Percentiles rank a stretch among this genome's conserved stretches.
phyloP scores from a whole-genome alignment of 106 monocot genomes.

The Vanilla planifolia region DNA sequence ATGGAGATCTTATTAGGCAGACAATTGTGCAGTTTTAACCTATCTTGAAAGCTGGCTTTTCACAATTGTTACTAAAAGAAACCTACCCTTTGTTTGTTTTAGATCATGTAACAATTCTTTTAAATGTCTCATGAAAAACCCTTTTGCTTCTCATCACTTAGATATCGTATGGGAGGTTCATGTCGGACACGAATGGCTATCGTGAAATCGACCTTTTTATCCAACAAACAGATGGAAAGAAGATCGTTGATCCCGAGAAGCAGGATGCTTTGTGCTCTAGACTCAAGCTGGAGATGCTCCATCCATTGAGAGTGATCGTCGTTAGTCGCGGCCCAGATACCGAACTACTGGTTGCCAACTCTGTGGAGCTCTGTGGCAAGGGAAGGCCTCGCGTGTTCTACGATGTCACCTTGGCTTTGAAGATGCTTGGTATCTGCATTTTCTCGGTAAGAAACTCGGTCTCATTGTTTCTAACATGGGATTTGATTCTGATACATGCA shows the following conservation, averaged over 20 bases:
- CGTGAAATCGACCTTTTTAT: constrained; percentile 83
- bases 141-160: constrained; percentile 17
- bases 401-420: constrained; percentile 65
- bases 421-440: constrained; percentile 75
- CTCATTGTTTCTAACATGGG: background rate
- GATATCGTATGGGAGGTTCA: constrained; percentile 73
- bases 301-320: constrained; percentile 68
- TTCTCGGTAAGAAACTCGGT: constrained; percentile 78
- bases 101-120: too few species aligned
- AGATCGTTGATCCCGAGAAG: constrained; percentile 73
- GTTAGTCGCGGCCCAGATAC: constrained; percentile 76
- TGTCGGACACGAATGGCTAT: constrained; percentile 70
- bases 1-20: too few species aligned
- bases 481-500: background rate
- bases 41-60: too few species aligned
- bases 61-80: too few species aligned
- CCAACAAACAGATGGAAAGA: constrained; percentile 75
- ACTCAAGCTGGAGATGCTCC: constrained; percentile 75
- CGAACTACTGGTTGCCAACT: constrained; percentile 87
- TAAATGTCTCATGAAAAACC: too few species aligned
- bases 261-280: constrained; percentile 46
- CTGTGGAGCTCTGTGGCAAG: constrained; percentile 78
- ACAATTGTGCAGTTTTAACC: too few species aligned
- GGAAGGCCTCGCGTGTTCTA: constrained; percentile 86
- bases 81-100: too few species aligned